A percentile compares a stretch with the other conserved stretches of the same genome.
phyloP scores from a whole-genome alignment of 257 asterid species.

The Lycium barbarum region DNA sequence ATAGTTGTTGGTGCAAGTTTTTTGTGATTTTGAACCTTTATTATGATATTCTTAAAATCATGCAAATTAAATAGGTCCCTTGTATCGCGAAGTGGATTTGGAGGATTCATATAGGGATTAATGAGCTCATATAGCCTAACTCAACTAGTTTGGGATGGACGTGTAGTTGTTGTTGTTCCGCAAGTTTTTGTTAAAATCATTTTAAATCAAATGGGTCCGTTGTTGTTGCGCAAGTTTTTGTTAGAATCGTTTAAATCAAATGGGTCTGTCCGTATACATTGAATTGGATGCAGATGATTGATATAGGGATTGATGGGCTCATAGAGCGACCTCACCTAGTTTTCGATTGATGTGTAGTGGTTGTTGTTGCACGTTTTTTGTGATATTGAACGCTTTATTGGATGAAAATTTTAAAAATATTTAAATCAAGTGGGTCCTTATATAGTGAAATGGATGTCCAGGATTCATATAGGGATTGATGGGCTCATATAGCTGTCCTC shows the following conservation, averaged over 20 bases:
- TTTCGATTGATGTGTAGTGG: not conserved
- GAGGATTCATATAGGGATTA: not conserved
- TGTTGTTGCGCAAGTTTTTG: not conserved
- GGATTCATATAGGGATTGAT: not conserved
- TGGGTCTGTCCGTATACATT: slow-evolving; percentile 47
- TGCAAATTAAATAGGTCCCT: not conserved
- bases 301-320: not conserved
- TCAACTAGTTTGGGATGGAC: not conserved
- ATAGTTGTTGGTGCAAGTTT: not conserved
- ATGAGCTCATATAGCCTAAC: not conserved
- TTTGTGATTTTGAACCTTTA: not conserved
- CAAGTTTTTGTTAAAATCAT: not conserved
- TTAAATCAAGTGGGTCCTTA: not conserved
- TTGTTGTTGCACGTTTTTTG: no score
- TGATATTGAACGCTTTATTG: no score
- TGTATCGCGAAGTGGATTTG: not conserved
- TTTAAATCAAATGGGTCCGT: not conserved
- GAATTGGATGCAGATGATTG: slow-evolving; percentile 41
- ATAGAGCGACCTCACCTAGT: not conserved
- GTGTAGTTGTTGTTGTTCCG: not conserved
- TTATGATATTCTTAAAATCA: not conserved
- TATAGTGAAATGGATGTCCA: not conserved
- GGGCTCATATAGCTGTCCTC: not conserved
- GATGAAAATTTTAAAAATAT: no score
- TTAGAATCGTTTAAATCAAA: no score